Evolutionary conservation across 306 rosid species (phyloP).

Genomic region (Lathyrus sativus): DNA sequence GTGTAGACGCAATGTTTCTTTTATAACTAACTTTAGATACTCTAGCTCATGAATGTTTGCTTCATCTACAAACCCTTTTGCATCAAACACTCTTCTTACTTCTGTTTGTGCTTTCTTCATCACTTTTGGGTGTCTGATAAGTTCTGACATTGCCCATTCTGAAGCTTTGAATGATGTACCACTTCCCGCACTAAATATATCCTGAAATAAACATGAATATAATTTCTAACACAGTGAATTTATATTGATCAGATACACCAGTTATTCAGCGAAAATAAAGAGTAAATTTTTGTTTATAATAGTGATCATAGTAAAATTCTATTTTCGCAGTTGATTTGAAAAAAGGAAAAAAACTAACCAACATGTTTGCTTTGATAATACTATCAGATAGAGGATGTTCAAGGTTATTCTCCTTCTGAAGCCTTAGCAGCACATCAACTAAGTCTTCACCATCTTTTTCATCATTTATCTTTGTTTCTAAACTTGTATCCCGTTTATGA

Average conservation of each 20-base stretch:
- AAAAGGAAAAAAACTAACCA: conserved; percentile 37
- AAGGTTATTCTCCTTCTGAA: conserved; percentile 40
- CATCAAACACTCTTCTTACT: conserved; percentile 38
- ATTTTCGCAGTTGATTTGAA: not conserved
- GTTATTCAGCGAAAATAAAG: too few species aligned
- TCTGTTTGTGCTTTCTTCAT: conserved; percentile 49
- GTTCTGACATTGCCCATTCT: conserved; percentile 57
- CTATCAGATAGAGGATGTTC: conserved; percentile 36
- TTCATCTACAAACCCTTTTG: conserved; percentile 39
- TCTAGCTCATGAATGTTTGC: conserved; percentile 10
- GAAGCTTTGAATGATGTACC: conserved; percentile 36
- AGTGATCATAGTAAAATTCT: too few species aligned
- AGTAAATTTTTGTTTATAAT: too few species aligned
- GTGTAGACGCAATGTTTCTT: conserved; percentile 41
- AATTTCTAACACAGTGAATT: not conserved
- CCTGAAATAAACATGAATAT: conserved; percentile 35
- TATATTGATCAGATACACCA: too few species aligned
- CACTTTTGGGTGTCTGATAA: conserved; percentile 41
- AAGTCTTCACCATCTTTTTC: conserved; percentile 36
- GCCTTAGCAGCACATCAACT: conserved; percentile 43
- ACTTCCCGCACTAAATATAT: conserved; percentile 49
- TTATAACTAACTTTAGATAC: conserved; percentile 33
- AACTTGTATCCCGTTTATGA: conserved; percentile 31
- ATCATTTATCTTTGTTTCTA: not conserved
- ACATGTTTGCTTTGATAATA: conserved; percentile 37